Percentiles rank a stretch among this genome's conserved stretches.
These are phyloP conservation scores for Gonium pectorale DNA, from an alignment of 139 green algal genomes.

Conservation along the genomic window DNA sequence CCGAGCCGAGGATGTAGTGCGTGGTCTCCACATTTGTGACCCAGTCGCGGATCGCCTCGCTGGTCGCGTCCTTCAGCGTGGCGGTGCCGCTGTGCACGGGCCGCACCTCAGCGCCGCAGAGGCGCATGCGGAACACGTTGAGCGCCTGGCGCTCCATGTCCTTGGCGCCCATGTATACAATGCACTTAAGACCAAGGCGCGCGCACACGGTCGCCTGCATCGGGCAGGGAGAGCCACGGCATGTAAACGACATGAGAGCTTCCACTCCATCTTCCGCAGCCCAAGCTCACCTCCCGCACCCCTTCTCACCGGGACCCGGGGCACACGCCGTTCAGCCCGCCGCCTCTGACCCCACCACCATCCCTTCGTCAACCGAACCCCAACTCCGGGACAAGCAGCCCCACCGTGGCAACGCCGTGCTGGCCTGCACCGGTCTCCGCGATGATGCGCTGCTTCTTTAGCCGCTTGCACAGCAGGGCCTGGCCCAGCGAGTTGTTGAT, in stretches of 20 bases:
- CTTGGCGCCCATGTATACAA: conserved; percentile 99
- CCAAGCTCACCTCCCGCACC: no score
- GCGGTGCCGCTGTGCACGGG: conserved; percentile 91
- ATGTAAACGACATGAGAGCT: no score
- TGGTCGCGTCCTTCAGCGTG: conserved; percentile 98
- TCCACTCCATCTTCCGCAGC: no score
- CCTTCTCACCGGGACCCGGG: no score
- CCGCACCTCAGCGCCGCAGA: conserved; percentile 95
- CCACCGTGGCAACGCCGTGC: conserved; percentile 97
- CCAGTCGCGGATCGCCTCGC: conserved; percentile 98
- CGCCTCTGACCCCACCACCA: no score
- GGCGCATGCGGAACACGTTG: conserved; percentile 99
- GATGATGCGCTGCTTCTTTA: conserved; percentile 98
- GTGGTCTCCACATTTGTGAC: conserved; percentile 99
- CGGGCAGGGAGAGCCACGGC: no score
- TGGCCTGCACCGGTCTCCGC: conserved; percentile 98
- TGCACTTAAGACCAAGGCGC: conserved; percentile 93
- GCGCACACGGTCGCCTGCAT: conserved; percentile 95
- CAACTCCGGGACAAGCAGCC: no score
- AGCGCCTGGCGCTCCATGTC: conserved; percentile 72
- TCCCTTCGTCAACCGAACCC: no score
- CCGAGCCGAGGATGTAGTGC: conserved; percentile 99
- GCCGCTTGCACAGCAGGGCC: conserved; percentile 91
- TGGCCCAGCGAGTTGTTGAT: conserved; percentile 99
- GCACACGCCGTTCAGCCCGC: no score